Base-by-base conservation (phyloP, 2,329 filamentous ascomycete species). In the Cercospora berteroae region DNA sequence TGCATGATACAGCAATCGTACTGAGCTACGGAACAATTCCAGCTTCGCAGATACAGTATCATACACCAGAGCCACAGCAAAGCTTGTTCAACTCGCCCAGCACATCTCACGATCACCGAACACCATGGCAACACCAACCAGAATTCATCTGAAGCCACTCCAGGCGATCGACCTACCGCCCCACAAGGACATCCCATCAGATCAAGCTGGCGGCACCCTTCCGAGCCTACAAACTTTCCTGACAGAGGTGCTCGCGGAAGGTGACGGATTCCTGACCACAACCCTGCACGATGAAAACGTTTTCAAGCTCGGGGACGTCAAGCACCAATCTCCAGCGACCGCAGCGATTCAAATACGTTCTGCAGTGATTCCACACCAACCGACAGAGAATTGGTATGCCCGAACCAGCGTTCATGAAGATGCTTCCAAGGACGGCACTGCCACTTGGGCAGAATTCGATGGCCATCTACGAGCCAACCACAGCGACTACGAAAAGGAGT, bases 391-490 rank as follows among this genome's bases (percentile, higher is more conserved):
- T 18, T 93, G 90, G 90, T 85, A 84, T 63, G 86, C 86, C 48
- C 84, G 90, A 65, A 83, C 83, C 55, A 90, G 87, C 75, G 79
- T 85, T 50, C 90, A 93, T 75, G 80, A 80, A 66, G 83, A 89
- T 73, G 79, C 77, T 5, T 79, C 81, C 18, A 79, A 78, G 44
- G 73, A 73, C 25, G 84, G 86, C 8, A 88, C 88, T 0, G 89
- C 88, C 9, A 81, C 75, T 56, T 91, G 88, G 85, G 80, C 79
- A 0, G 90, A 93, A 77, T 90, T 92, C 76, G 81, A 84, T 42
- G 77, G 77, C 36, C 83, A 82, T 70, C 84, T 92, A 76, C 86
- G 88, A 72, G 81, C 85, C 42, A 77, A 85, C 42, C 88, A 90
- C 75, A 84, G 83, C 42, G 77, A 81, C 73, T 81, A 86, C 57